phyloP scores from a whole-genome alignment of 495 filamentous ascomycete genomes.

The Xylaria cubensis region DNA sequence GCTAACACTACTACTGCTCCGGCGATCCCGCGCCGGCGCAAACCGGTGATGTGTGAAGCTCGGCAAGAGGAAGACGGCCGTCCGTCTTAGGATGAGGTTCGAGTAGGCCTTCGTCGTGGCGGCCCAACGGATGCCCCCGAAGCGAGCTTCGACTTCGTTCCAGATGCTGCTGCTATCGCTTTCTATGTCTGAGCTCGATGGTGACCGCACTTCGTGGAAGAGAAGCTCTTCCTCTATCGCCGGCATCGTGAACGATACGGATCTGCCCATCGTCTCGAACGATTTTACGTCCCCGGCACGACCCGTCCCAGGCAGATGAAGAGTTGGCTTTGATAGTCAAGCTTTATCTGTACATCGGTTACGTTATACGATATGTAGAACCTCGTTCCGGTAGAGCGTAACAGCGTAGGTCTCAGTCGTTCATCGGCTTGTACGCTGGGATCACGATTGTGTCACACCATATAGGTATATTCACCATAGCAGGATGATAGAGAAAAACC shows the following conservation, averaged over 20 bases:
- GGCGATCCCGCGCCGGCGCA: constrained; percentile 24
- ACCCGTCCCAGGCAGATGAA: neutral
- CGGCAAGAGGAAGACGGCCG: constrained; percentile 45
- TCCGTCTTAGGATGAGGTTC: constrained; percentile 37
- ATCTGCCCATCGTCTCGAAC: constrained; percentile 3
- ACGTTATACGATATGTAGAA: neutral
- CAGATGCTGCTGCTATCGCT: constrained; percentile 38
- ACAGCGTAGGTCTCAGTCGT: neutral
- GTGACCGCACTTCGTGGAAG: constrained; percentile 37
- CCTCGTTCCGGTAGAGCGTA: neutral
- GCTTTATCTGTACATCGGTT: constrained; percentile 4
- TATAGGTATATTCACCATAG: neutral
- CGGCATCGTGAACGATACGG: constrained; percentile 20
- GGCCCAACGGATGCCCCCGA: constrained; percentile 34
- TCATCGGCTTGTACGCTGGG: neutral
- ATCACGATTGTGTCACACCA: neutral
- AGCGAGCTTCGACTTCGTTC: constrained; percentile 36
- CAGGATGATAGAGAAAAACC: neutral
- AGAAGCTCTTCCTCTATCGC: constrained; percentile 37
- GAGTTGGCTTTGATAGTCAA: neutral
- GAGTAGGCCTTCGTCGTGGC: constrained; percentile 32
- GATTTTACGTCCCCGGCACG: neutral
- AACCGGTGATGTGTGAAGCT: constrained; percentile 46
- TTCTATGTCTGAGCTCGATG: constrained; percentile 40
- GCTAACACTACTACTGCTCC: neutral